Base-by-base conservation (phyloP, 2,329 filamentous ascomycete species). In the Ceratocystis eucalypticola region DNA sequence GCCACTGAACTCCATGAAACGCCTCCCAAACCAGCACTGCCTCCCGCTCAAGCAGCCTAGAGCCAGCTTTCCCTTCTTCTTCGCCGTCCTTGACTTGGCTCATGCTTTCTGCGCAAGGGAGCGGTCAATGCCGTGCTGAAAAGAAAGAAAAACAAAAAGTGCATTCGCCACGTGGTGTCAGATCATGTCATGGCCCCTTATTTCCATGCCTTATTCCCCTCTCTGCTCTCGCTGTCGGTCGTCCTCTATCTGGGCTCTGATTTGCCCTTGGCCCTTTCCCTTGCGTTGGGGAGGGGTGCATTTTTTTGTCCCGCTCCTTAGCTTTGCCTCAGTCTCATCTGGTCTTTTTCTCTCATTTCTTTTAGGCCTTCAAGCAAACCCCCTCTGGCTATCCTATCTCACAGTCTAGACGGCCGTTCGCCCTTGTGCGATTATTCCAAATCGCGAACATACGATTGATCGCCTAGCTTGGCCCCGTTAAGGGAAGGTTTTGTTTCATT, bases 141-240 rank as follows among this genome's bases (percentile, higher is more conserved):
- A 57, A 57, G 37, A 41, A 37, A 37, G 33, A 37, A 37, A 37
- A 12, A 12, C 7, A 41, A 37, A 41, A 41, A 41, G 12, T n/a
- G 53, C 53, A 57, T 57, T 22, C 53, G 53, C 53, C 53, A 57
- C 53, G 53, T 57, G 53, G 53, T 57, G 30, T 57, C 53, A 28
- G 53, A 57, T 30, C 28, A 57, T 30, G 33, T 30, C 28, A 57
- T 30, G 33, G 12, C 37, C 61, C 37, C 61, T 62, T 46, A 25
- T 62, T n/a, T 62, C 44, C 46, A 48, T 48, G 46, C 46, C 20
- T 48, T 20, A 17, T 48, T 61, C 28, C 25, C 28, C n/a, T n/a
- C 44, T 57, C 53, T 57, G 25, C 53, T 17, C 22, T 30, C 25
- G 17, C 7, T 22, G 28, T 57, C 25, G 37, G 28, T 57, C 15